Conservation (phyloP, 148 eudicot genomes). For the Drosera capensis region DNA sequence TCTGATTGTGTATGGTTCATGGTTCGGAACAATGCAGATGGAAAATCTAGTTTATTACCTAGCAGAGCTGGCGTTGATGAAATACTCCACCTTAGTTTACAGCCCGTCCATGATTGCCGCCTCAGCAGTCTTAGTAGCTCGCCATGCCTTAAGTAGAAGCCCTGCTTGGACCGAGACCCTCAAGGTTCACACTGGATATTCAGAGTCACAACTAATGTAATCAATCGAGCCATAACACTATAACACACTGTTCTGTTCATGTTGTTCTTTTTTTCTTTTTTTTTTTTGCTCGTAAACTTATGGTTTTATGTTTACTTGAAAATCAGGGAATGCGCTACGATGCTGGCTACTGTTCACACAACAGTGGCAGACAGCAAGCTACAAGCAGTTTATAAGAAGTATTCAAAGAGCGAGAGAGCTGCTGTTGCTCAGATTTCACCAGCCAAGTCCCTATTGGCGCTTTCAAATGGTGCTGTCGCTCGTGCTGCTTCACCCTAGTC, state of each 20-base stretch:
- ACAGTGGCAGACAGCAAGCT: conserved; percentile 35
- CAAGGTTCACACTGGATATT: conserved; percentile 49
- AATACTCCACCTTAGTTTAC: conserved; percentile 25
- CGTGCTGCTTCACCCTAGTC: no score
- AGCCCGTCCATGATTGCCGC: conserved; percentile 80
- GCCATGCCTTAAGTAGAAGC: conserved; percentile 41
- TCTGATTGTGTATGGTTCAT: neutral
- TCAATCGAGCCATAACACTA: neutral
- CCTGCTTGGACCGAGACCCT: conserved; percentile 77
- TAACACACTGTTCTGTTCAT: no score
- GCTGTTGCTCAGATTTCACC: conserved; percentile 48
- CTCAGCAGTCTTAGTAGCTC: conserved; percentile 74
- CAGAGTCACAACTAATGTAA: conserved; percentile 53
- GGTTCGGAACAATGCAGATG: conserved; percentile 37
- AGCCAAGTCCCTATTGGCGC: conserved; percentile 10
- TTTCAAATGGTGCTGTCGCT: no score
- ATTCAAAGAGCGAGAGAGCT: conserved; percentile 32
- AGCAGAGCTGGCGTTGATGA: conserved; percentile 70
- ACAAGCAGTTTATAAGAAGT: conserved; percentile 48
- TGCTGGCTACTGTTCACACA: conserved; percentile 43
- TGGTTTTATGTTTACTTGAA: neutral
- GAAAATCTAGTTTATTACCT: conserved; percentile 56
- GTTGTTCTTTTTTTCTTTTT: neutral
- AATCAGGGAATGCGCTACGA: conserved; percentile 57
- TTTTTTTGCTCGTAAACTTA: neutral